phyloP scores from a whole-genome alignment of 2,329 filamentous ascomycete genomes.

The Hymenoscyphus fraxineus region DNA sequence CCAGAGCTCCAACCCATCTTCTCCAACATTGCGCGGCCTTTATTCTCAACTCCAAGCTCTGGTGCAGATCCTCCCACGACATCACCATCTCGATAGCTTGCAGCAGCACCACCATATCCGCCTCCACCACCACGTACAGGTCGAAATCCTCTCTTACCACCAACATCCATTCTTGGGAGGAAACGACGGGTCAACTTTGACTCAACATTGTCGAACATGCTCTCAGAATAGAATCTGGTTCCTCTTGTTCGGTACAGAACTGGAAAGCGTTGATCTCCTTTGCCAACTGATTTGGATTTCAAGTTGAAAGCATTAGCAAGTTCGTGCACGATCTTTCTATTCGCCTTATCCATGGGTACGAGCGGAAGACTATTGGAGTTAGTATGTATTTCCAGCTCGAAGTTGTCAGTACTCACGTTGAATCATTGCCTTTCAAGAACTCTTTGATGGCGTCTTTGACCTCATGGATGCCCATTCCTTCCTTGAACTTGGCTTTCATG shows the following conservation, averaged over 20 bases:
- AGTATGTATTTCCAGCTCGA: constrained; percentile 10
- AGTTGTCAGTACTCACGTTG: constrained; percentile 51
- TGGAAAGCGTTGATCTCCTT: constrained; percentile 68
- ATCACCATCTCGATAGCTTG: constrained; percentile 75
- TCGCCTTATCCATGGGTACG: constrained; percentile 77
- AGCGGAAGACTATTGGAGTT: constrained; percentile 59
- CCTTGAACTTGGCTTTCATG: constrained; percentile 66
- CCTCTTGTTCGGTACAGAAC: constrained; percentile 69
- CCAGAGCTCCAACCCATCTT: constrained; percentile 97
- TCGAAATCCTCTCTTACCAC: constrained; percentile 36
- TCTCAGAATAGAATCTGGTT: constrained; percentile 59
- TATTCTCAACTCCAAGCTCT: constrained; percentile 78
- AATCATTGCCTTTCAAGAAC: constrained; percentile 63
- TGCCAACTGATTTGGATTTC: constrained; percentile 79
- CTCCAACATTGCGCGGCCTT: constrained; percentile 80
- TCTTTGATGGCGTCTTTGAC: constrained; percentile 67
- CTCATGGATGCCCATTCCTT: constrained; percentile 67
- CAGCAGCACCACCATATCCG: constrained; percentile 33
- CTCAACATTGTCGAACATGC: constrained; percentile 48
- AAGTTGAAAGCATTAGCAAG: constrained; percentile 71
- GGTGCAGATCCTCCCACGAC: constrained; percentile 81
- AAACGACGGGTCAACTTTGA: constrained; percentile 50
- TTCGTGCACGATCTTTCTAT: constrained; percentile 76
- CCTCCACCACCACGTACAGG: constrained; percentile 34
- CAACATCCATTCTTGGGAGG: constrained; percentile 50